phyloP scores from a whole-genome alignment of 2,329 filamentous ascomycete species.

The Neonectria faginata region DNA sequence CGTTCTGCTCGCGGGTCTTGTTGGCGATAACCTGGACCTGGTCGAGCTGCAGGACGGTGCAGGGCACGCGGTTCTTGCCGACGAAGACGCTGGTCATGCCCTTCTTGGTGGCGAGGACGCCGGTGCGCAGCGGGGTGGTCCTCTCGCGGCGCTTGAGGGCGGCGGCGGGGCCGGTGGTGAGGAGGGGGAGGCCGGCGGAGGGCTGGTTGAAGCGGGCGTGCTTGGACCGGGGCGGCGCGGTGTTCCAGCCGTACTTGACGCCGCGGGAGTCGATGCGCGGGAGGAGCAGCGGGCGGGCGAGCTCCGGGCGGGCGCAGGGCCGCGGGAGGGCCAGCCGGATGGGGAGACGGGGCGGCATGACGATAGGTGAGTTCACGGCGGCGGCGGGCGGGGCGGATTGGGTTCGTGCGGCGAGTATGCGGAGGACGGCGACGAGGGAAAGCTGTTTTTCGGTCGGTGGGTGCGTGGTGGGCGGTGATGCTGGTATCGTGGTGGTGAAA shows the following conservation, averaged over 20 bases:
- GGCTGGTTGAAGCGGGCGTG: constrained; percentile 72
- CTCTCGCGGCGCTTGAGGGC: constrained; percentile 69
- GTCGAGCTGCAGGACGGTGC: constrained; percentile 94
- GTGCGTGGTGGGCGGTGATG: constrained; percentile 31
- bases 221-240: constrained; percentile 62
- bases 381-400: constrained; percentile 32
- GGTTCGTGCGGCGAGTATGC: constrained; percentile 28
- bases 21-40: constrained; percentile 88
- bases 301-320: constrained; percentile 48
- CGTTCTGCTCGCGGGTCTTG: constrained; percentile 84
- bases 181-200: constrained; percentile 66
- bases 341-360: constrained; percentile 59
- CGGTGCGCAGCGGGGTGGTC: constrained; percentile 76
- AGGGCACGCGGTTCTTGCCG: constrained; percentile 80
- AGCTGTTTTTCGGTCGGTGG: too few species aligned
- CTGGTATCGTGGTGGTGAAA: constrained; percentile 21
- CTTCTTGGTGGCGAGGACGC: constrained; percentile 88
- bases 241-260: constrained; percentile 72
- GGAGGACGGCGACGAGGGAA: constrained; percentile 9
- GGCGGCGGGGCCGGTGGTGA: constrained; percentile 69
- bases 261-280: constrained; percentile 60
- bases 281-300: constrained; percentile 56
- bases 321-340: constrained; percentile 58
- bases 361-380: constrained; percentile 23
- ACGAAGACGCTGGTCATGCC: constrained; percentile 96